A percentile compares a stretch with the other conserved stretches of the same genome.
Conservation (phyloP, 2,329 filamentous ascomycete species). For the Xylariaceae sp. region DNA sequence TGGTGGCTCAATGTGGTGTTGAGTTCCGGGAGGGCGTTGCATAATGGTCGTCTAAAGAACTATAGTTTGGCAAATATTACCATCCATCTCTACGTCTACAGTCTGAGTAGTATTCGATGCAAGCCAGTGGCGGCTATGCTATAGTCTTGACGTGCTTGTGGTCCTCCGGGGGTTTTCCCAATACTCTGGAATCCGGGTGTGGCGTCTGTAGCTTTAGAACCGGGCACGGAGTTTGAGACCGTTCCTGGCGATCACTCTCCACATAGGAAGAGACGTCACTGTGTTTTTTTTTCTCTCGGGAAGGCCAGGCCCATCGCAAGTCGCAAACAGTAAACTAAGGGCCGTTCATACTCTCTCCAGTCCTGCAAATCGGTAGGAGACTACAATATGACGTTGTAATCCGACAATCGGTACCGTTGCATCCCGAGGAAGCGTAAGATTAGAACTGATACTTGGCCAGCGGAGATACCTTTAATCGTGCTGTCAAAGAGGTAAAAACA, state of each 20-base stretch:
- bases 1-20: slow-evolving; percentile 4
- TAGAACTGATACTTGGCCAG: neutral
- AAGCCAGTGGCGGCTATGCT: slow-evolving; percentile 11
- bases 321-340: neutral
- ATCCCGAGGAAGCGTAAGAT: neutral
- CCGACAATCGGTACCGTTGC: neutral
- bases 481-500: slow-evolving; percentile 10
- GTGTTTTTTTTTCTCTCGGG: neutral
- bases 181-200: slow-evolving; percentile 21
- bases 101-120: slow-evolving; percentile 9
- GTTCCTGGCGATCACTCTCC: slow-evolving; percentile 10
- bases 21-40: neutral
- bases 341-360: slow-evolving; percentile 11
- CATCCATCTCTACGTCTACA: slow-evolving; percentile 14
- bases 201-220: slow-evolving; percentile 19
- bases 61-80: slow-evolving; percentile 14
- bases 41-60: neutral
- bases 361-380: neutral
- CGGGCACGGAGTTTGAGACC: slow-evolving; percentile 20
- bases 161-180: slow-evolving; percentile 24
- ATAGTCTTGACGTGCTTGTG: slow-evolving; percentile 15
- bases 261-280: slow-evolving; percentile 3
- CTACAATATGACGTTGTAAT: slow-evolving; percentile 5
- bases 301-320: neutral
- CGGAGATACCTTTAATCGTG: slow-evolving; percentile 12